Percentiles rank a stretch among this genome's conserved stretches.
Conservation (phyloP, 2,329 filamentous ascomycete genomes). For the Sclerotiophoma versabilis region DNA sequence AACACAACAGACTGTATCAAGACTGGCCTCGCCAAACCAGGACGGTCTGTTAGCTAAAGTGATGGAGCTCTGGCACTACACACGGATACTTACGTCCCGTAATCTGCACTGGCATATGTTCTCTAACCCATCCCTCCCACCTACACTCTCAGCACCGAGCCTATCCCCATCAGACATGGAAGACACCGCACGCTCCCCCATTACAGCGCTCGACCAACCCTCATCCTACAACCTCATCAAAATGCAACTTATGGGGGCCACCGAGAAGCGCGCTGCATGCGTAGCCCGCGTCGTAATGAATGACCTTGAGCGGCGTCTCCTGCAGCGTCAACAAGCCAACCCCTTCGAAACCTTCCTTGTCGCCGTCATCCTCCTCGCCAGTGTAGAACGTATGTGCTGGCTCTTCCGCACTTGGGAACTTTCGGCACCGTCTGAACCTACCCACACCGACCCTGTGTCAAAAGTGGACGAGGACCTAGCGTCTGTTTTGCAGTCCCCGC, state of each 20-base stretch:
- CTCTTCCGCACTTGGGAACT: conserved; percentile 62
- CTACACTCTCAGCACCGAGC: conserved; percentile 41
- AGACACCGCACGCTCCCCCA: conserved; percentile 35
- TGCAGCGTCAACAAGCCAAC: conserved; percentile 64
- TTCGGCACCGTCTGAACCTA: neutral
- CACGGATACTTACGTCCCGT: conserved; percentile 60
- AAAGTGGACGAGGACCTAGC: conserved; percentile 27
- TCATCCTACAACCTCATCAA: conserved; percentile 60
- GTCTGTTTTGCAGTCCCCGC: conserved; percentile 30
- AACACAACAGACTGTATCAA: conserved; percentile 52
- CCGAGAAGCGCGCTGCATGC: conserved; percentile 61
- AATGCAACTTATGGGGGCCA: conserved; percentile 62
- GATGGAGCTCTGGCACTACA: conserved; percentile 64
- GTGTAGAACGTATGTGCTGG: conserved; percentile 66
- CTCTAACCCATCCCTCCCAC: conserved; percentile 53
- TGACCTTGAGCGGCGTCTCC: conserved; percentile 65
- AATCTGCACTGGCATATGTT: conserved; percentile 59
- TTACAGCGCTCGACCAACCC: conserved; percentile 42
- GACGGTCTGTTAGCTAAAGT: conserved; percentile 59
- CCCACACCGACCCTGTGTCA: neutral
- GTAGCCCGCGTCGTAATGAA: conserved; percentile 64
- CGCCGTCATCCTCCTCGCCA: conserved; percentile 64
- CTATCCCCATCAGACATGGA: conserved; percentile 41
- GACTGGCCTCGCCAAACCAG: conserved; percentile 40
- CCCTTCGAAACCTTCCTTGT: conserved; percentile 67